phyloP scores from a whole-genome alignment of 768 basidiomycete genomes.

The Naganishia onofrii region DNA sequence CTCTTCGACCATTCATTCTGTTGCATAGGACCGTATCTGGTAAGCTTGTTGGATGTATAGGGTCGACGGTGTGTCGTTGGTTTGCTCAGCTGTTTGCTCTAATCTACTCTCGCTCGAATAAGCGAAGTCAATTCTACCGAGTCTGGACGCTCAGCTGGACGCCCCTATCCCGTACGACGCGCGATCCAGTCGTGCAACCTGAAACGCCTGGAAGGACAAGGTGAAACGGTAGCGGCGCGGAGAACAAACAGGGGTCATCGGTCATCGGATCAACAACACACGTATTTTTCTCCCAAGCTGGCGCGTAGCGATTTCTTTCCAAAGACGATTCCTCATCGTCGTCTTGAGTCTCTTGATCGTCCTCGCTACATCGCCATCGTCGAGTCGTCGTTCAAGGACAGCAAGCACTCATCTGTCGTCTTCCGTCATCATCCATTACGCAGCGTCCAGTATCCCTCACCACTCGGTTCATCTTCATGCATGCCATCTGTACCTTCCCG shows the following conservation, averaged over 20 bases:
- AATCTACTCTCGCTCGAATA: no score
- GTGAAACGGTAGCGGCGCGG: conserved; percentile 12
- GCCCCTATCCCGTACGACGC: conserved; percentile 6
- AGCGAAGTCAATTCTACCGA: not conserved
- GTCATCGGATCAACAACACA: not conserved
- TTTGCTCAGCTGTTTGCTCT: not conserved
- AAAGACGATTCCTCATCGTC: not conserved
- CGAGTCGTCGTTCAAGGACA: no score
- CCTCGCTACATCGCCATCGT: not conserved
- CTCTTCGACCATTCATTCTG: not conserved
- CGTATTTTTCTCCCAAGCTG: conserved; percentile 1
- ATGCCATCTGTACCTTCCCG: conserved; percentile 8
- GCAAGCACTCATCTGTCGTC: not conserved
- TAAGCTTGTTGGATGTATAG: not conserved
- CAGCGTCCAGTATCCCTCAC: not conserved
- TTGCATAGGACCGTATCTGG: not conserved
- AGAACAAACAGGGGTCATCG: conserved; percentile 11
- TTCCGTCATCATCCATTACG: not conserved
- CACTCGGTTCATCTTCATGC: conserved; percentile 15
- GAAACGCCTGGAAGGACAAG: not conserved
- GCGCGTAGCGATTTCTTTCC: conserved; percentile 9
- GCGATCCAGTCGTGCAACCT: not conserved
- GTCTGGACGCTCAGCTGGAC: not conserved
- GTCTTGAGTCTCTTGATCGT: conserved; percentile 1
- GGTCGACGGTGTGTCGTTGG: not conserved